Evolutionary conservation across 371 early-diverging fungal species (phyloP).

Genomic region (Dentiscutata heterogama): DNA sequence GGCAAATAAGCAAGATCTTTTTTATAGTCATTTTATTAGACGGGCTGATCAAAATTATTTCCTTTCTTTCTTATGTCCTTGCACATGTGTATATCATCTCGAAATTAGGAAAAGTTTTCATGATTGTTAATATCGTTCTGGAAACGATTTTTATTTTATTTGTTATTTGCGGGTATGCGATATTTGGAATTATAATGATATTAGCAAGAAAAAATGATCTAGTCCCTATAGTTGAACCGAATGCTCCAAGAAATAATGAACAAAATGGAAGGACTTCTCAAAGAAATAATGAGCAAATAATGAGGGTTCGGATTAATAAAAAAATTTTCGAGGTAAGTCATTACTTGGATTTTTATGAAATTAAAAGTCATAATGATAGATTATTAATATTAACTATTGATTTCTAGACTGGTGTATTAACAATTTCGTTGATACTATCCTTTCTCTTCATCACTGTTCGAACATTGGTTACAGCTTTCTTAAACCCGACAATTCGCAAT

Average conservation of each 20-base stretch:
- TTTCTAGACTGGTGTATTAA: not conserved
- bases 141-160: not conserved
- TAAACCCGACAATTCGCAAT: not conserved
- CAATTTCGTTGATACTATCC: constrained; percentile 16
- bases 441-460: not conserved
- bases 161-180: not conserved
- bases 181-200: not conserved
- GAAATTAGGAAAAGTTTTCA: not conserved
- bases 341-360: not conserved
- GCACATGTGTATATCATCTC: too few relatives aligned
- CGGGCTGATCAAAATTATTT: not conserved
- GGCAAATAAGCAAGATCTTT: not conserved
- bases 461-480: not conserved
- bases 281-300: not conserved
- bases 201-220: constrained; percentile 20
- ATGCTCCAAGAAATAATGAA: not conserved
- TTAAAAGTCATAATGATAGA: not conserved
- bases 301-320: not conserved
- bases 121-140: not conserved
- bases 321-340: not conserved
- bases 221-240: not conserved
- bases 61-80: not conserved
- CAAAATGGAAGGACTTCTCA: not conserved
- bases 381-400: too few relatives aligned
- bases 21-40: not conserved